Base-by-base conservation (phyloP, 2,329 filamentous ascomycete species). In the Fusarium agapanthi region DNA sequence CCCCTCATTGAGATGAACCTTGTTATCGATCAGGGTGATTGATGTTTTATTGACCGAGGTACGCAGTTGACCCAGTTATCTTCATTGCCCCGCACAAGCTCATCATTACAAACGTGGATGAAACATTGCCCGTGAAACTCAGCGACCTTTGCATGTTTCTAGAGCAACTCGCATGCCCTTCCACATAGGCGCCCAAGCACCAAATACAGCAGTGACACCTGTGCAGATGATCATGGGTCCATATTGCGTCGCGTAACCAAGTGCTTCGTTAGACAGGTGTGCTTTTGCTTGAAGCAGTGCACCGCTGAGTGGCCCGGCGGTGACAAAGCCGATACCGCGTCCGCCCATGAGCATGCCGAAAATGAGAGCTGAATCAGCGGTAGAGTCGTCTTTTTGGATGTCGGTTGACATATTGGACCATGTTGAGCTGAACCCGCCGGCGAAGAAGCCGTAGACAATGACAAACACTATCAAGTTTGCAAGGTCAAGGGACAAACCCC, bases 381-480 rank as follows among this genome's bases (percentile, higher is more conserved):
- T 57, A 6, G 69, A 35, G 26, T 79, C 72, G 18, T 74, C 69
- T 22, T 69, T 69, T 24, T 78, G 75, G 8, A 86, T 78, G 34
- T 86, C 83, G 41, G 76, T 80, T 79, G 86, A 82, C 75, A 87
- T 84, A 3, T 86, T 87, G 6, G 86, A 85, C 89, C 90, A 92
- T 0, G 89, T 88, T 3, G 87, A 86, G 35, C 87, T 88, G 72
- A 89, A 92, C 0, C 87, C 87, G 6, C 89, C 88, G 0, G 90
- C 89, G 47, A 91, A 92, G 74, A 91, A 86, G 1, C 90, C 90
- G 72, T 90, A 92, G 8, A 86, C 82, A 20, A 90, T 78, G 11
- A 89, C 87, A 76, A 91, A 92, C 16, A 88, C 73, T 12, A 89
- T 85, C 37, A 92, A 80, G 9, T 89, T 81, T 7, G 84, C 84